These are phyloP conservation scores for Discostella pseudostelligera DNA, from an alignment of 108 stramenopile species.

Conservation along the genomic window DNA sequence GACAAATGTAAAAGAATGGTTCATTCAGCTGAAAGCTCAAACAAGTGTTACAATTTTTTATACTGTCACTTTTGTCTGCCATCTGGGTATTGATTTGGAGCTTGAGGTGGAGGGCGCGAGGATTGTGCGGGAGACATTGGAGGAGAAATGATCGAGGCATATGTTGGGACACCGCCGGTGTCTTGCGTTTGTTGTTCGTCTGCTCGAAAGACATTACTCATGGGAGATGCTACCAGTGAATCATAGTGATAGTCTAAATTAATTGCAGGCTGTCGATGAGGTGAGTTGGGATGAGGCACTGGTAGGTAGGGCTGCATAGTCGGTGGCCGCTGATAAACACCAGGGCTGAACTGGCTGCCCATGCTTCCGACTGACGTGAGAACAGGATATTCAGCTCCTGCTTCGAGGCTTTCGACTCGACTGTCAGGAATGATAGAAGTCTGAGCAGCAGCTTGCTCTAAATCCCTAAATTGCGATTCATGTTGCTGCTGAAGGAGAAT, in stretches of 20 bases:
- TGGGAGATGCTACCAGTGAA: background rate
- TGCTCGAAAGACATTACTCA: slow-evolving; percentile 5
- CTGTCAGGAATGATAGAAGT: slow-evolving; percentile 17
- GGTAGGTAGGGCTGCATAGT: slow-evolving; percentile 8
- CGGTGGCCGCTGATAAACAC: background rate
- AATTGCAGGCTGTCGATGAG: background rate
- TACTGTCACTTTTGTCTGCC: slow-evolving; percentile 1
- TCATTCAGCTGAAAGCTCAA: too few species aligned
- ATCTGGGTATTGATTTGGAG: slow-evolving; percentile 7
- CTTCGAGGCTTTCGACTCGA: slow-evolving; percentile 10
- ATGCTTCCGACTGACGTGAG: background rate
- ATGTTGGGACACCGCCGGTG: slow-evolving; percentile 3
- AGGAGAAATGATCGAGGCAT: slow-evolving; percentile 24
- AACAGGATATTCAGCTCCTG: slow-evolving; percentile 11
- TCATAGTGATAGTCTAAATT: slow-evolving; percentile 12
- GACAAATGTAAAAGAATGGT: background rate
- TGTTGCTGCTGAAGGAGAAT: slow-evolving; percentile 42
- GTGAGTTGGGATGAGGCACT: background rate
- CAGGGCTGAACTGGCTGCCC: background rate
- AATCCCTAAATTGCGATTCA: slow-evolving; percentile 28
- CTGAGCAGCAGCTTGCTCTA: slow-evolving; percentile 6
- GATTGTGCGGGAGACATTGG: slow-evolving; percentile 18
- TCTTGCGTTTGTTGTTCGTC: background rate
- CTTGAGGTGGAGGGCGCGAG: slow-evolving; percentile 15
- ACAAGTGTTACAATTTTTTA: too few species aligned